Base-by-base conservation (phyloP, 768 basidiomycete genomes). In the Nidularia pulvinata region DNA sequence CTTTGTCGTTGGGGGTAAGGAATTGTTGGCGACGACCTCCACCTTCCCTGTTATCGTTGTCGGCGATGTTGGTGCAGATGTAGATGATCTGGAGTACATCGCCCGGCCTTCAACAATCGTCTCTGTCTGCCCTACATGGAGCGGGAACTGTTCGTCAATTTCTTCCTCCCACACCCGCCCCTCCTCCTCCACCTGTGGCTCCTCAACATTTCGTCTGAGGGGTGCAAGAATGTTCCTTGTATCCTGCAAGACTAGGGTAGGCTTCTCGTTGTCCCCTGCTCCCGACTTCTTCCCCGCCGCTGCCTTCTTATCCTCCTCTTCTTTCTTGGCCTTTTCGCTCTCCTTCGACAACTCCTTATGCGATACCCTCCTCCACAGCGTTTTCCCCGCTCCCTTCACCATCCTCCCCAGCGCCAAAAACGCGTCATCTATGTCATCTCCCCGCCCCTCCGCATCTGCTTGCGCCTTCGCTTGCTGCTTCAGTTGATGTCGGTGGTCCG, bases 281-380 rank as follows among this genome's bases (percentile, higher is more conserved):
- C 25, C 25, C 4, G 25, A 25, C 25, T 25, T 25, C 25, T 25
- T 25, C 25, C 58, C 16, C 46, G 32, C 59, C 6, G 49, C 57
- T 6, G 55, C 58, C 35, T 54, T 58, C 49, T 61, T 59, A 33
- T 56, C 57, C 14, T 46, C 51, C 6, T 59, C 60, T 13, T 51
- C 60, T 34, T 58, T 54, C 14, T 44, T 53, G 19, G n/a, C 55
- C 4, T 35, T 55, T 45, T 53, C 62, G 53, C 51, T 43, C 39
- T 25, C 49, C 53, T 55, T 63, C 55, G 43, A 63, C 47, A 62
- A 61, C 47, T 72, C 65, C 65, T 72, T 78, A 46, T 66, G 55
- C 51, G 75, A 75, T 49, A 84, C 67, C 62, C 71, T 78, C 61
- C 66, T 75, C 83, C 82, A 85, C 32, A 84, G 57, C 39, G 69